Percentiles rank a stretch among this genome's conserved stretches.
These are phyloP conservation scores for Saccharum hybrid DNA, from an alignment of 202 grass and related monocot genomes.

Conservation along the genomic window DNA sequence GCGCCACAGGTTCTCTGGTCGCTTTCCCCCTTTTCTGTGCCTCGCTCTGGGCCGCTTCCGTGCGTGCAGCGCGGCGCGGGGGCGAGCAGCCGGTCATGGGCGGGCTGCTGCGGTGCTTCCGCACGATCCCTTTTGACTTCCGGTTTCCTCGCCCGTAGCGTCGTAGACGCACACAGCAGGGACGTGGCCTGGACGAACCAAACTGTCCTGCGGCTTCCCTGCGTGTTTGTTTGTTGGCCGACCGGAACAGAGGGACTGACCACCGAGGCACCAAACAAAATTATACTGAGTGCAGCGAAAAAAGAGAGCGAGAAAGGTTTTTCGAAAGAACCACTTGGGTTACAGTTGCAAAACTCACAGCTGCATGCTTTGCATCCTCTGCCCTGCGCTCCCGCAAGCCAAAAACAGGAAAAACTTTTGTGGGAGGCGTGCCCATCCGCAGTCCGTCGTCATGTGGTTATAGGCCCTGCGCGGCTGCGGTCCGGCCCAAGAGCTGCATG, in stretches of 20 bases:
- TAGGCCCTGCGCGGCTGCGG: background rate
- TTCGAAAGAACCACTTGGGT: background rate
- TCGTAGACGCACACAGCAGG: background rate
- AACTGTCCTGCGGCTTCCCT: background rate
- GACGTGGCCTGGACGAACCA: background rate
- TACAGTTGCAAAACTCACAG: background rate
- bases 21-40: background rate
- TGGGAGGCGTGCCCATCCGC: background rate
- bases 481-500: background rate
- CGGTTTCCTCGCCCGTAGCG: slow-evolving; percentile 20
- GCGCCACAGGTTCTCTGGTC: background rate
- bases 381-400: too few species aligned
- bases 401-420: background rate
- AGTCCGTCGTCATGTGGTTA: too few species aligned
- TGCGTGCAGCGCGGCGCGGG: background rate
- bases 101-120: background rate
- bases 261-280: too few species aligned
- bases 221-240: background rate
- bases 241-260: too few species aligned
- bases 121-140: slow-evolving; percentile 45
- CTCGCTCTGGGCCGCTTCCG: background rate
- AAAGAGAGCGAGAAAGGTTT: too few species aligned
- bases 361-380: too few species aligned
- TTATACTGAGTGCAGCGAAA: too few species aligned
- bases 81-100: slow-evolving; percentile 42